A percentile compares a stretch with the other conserved stretches of the same genome.
Conservation (phyloP, 1,284 basidiomycete genomes). For the Athelia psychrophila region DNA sequence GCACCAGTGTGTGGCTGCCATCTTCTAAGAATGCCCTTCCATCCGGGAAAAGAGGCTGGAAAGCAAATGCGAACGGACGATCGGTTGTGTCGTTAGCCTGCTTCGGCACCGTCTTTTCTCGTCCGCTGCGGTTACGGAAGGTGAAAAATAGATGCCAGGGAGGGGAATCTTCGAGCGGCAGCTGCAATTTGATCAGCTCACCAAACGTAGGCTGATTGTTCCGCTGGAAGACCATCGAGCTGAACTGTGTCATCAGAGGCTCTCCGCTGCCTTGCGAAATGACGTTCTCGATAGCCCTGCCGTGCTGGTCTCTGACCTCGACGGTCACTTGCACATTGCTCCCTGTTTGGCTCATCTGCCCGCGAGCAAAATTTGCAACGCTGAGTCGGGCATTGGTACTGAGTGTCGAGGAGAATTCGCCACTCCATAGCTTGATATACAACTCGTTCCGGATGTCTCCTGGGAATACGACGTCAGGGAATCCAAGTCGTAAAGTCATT, state of each 20-base stretch:
- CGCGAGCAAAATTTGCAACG: slow-evolving; percentile 58
- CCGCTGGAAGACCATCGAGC: slow-evolving; percentile 87
- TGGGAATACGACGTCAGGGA: slow-evolving; percentile 95
- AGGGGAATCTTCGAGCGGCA: slow-evolving; percentile 69
- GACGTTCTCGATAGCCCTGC: slow-evolving; percentile 69
- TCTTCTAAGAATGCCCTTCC: slow-evolving; percentile 85
- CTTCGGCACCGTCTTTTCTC: slow-evolving; percentile 43
- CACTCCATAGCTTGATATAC: slow-evolving; percentile 93
- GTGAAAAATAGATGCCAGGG: slow-evolving; percentile 94
- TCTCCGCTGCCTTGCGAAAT: slow-evolving; percentile 89
- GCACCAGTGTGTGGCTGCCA: slow-evolving; percentile 81
- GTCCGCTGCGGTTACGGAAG: slow-evolving; percentile 76
- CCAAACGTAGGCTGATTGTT: slow-evolving; percentile 89
- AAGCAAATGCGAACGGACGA: slow-evolving; percentile 89
- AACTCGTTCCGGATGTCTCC: slow-evolving; percentile 92
- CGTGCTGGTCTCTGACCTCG: slow-evolving; percentile 81
- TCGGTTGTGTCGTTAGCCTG: slow-evolving; percentile 45
- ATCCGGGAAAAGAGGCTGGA: slow-evolving; percentile 84
- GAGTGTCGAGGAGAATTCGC: slow-evolving; percentile 68
- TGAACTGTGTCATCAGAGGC: slow-evolving; percentile 73
- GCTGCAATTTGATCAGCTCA: slow-evolving; percentile 86
- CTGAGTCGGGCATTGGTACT: slow-evolving; percentile 53
- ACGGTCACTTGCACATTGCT: slow-evolving; percentile 89
- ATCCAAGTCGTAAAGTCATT: slow-evolving; percentile 87
- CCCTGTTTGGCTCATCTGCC: slow-evolving; percentile 47